Base-by-base conservation (phyloP, 192 early-diverging fungal genomes). In the Rhizophagus clarus region DNA sequence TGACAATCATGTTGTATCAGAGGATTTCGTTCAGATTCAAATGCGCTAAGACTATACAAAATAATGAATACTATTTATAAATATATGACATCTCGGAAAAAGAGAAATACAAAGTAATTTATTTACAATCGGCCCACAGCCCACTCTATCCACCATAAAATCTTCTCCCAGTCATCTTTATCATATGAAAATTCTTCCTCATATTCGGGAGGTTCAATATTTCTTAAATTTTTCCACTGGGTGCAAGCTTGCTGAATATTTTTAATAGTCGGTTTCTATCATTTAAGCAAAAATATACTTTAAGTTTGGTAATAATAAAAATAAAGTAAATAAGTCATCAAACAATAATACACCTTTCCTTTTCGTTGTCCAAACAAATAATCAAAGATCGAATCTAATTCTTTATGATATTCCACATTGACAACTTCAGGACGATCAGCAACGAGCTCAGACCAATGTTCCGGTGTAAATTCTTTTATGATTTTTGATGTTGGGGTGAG, bases 141-240 rank as follows among this genome's bases (percentile, higher is more conserved):
- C 34, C 56, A 47, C 32, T 73, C 70, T 37, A 62, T 47, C 71
- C 70, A 80, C 67, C 70, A 80, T 74, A 74, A 24, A 20, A 80
- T 74, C 7, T 80, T 80, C 29, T 73, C 32, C 69, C 79, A 80
- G 10, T 80, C 69, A 32, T 74, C 79, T 72, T 80, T 72, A 72
- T 61, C 28, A 72, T 80, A 73, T 24, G 79, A 80, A 20, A 80
- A 80, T 32, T 61, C 32, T 61, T 72, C 70, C 4, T 61, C 24
- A 24, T 73, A 45, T 9, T 56, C 37, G 17, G 79, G 79, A 42
- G 79, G 68, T 12, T 37, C 14, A 69, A 80, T 34, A 61, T 47
- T 61, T 26, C 71, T 70, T 60, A 80, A 40, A 60, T 22, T 62
- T 70, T 80, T 20, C 79, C 68, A 80, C 15, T 17, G 34, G 42